Conservation (phyloP, 2,329 filamentous ascomycete species). For the Aureobasidium melanogenum region DNA sequence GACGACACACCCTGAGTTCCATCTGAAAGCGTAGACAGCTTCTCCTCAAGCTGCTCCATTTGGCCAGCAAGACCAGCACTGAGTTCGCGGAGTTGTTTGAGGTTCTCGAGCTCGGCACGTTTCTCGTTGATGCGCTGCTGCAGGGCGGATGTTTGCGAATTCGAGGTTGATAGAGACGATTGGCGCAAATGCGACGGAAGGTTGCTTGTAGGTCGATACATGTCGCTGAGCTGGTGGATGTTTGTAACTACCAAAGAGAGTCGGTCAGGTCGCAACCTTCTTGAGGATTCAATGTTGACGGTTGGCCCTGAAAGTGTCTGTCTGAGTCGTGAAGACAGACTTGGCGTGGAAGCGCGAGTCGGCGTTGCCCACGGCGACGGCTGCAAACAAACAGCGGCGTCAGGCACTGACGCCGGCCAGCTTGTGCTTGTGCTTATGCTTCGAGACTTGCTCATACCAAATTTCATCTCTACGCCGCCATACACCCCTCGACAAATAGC, state of each 20-base stretch:
- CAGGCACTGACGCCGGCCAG: neutral
- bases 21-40: slow-evolving; percentile 66
- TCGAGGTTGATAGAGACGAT: slow-evolving; percentile 40
- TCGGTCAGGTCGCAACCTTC: neutral
- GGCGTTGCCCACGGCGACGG: neutral
- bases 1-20: slow-evolving; percentile 62
- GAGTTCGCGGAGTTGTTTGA: slow-evolving; percentile 68
- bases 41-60: slow-evolving; percentile 74
- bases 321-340: neutral
- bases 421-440: neutral
- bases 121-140: slow-evolving; percentile 75
- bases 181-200: slow-evolving; percentile 61
- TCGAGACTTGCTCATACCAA: neutral
- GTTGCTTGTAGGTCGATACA: slow-evolving; percentile 29
- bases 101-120: slow-evolving; percentile 69
- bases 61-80: slow-evolving; percentile 70
- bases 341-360: neutral
- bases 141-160: slow-evolving; percentile 59
- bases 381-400: slow-evolving; percentile 1
- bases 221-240: slow-evolving; percentile 20
- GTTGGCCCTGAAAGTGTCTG: neutral
- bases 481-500: neutral
- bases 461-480: neutral
- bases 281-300: neutral
- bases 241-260: neutral